These are phyloP conservation scores for Diplogelasinospora grovesii DNA, from an alignment of 495 filamentous ascomycete species.

Conservation along the genomic window DNA sequence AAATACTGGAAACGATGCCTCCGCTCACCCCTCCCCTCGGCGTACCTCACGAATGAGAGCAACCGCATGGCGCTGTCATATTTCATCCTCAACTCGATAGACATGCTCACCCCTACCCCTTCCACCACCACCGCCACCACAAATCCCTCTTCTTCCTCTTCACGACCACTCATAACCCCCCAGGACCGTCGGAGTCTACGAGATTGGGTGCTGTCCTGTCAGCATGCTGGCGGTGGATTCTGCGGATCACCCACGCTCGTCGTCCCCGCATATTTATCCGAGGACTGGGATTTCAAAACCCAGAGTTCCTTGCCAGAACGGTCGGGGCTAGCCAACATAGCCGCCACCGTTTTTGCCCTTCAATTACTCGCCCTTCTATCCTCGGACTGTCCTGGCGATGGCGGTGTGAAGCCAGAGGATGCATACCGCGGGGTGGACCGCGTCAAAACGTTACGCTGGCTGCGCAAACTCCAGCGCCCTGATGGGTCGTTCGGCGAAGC, in stretches of 20 bases:
- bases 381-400: slow-evolving; percentile 52
- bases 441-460: slow-evolving; percentile 61
- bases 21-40: slow-evolving; percentile 68
- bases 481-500: slow-evolving; percentile 93
- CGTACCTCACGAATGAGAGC: slow-evolving; percentile 80
- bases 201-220: slow-evolving; percentile 55
- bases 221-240: slow-evolving; percentile 77
- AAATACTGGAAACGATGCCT: slow-evolving; percentile 91
- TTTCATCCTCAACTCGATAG: slow-evolving; percentile 56
- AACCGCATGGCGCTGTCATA: slow-evolving; percentile 84
- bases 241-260: slow-evolving; percentile 59
- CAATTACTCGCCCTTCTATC: slow-evolving; percentile 66
- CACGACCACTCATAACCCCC: slow-evolving; percentile 24
- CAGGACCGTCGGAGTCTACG: slow-evolving; percentile 30
- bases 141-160: too few species aligned
- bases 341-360: slow-evolving; percentile 84
- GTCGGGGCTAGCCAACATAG: slow-evolving; percentile 76
- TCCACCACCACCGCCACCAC: slow-evolving; percentile 13
- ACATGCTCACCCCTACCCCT: slow-evolving; percentile 31
- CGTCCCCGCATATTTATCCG: slow-evolving; percentile 28
- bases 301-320: slow-evolving; percentile 34
- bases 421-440: slow-evolving; percentile 54
- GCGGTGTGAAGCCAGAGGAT: too few species aligned
- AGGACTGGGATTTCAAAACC: slow-evolving; percentile 25
- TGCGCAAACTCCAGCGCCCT: slow-evolving; percentile 66